A percentile compares a stretch with the other conserved stretches of the same genome.
Conservation (phyloP, 2,329 filamentous ascomycete species). For the Pezicula radicicola region DNA sequence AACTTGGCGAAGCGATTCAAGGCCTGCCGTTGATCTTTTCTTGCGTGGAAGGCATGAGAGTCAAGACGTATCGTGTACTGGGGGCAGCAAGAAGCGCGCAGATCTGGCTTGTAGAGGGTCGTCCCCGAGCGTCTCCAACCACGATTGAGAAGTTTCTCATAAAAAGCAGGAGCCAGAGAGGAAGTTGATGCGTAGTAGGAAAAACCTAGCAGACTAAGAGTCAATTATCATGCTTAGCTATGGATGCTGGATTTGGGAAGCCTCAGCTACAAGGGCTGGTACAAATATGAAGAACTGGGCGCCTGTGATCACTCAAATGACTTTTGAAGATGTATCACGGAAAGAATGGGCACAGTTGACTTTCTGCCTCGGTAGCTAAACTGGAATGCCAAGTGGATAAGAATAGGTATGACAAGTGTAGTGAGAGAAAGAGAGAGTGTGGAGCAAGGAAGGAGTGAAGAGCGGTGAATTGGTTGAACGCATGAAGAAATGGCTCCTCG, state of each 20-base stretch:
- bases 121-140: constrained; percentile 74
- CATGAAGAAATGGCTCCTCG: neutral
- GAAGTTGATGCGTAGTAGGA: constrained; percentile 68
- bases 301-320: too few species aligned
- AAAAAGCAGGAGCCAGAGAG: constrained; percentile 61
- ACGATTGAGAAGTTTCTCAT: constrained; percentile 69
- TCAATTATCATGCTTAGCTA: constrained; percentile 5
- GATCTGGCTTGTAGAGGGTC: constrained; percentile 75
- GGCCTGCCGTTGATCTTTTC: constrained; percentile 70
- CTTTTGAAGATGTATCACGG: too few species aligned
- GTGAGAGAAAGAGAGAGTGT: too few species aligned
- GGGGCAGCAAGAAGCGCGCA: constrained; percentile 80
- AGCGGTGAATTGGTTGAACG: too few species aligned
- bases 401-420: too few species aligned
- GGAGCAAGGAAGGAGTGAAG: too few species aligned
- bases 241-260: too few species aligned
- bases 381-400: too few species aligned
- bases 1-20: constrained; percentile 74
- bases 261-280: neutral
- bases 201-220: constrained; percentile 48
- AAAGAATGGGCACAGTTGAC: too few species aligned
- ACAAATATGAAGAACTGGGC: too few species aligned
- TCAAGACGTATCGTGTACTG: constrained; percentile 83
- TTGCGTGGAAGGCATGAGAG: constrained; percentile 59
- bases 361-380: too few species aligned